Evolutionary conservation across 495 filamentous ascomycete genomes (phyloP).

Genomic region (Aspergillus asperescens): DNA sequence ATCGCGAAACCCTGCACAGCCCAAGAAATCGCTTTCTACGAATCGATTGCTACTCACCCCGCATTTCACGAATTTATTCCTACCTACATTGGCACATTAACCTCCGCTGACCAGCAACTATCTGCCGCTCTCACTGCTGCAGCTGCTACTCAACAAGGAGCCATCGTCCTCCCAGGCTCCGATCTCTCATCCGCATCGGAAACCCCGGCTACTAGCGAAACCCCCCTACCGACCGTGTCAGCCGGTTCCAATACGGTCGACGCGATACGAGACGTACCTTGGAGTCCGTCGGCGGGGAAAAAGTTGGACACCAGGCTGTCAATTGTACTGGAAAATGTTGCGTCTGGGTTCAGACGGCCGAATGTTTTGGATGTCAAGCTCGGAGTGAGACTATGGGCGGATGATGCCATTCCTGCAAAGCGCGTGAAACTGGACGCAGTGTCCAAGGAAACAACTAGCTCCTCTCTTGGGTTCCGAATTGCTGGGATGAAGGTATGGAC

Average conservation of each 20-base stretch:
- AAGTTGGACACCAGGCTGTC: conserved; percentile 68
- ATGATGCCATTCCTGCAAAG: conserved; percentile 73
- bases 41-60: conserved; percentile 64
- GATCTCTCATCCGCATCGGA: conserved; percentile 26
- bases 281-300: conserved; percentile 47
- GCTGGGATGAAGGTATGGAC: conserved; percentile 93
- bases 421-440: conserved; percentile 74
- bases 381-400: conserved; percentile 78
- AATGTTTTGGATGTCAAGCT: conserved; percentile 97
- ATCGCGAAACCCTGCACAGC: conserved; percentile 93
- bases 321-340: conserved; percentile 83
- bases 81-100: conserved; percentile 73
- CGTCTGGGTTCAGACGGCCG: conserved; percentile 72
- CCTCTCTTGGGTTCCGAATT: conserved; percentile 76
- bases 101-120: conserved; percentile 47
- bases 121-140: conserved; percentile 41
- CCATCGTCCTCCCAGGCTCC: conserved; percentile 35
- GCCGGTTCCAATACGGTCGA: conserved; percentile 5
- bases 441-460: conserved; percentile 71
- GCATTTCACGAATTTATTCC: conserved; percentile 76
- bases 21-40: conserved; percentile 88
- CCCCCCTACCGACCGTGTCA: conserved; percentile 4
- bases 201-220: conserved; percentile 12
- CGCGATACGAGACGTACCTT: conserved; percentile 26
- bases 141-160: conserved; percentile 39